Evolutionary conservation across 2,329 filamentous ascomycete species (phyloP), one percentile per base, ranked within the genome.

Genomic region (Hirsutella minnesotensis): DNA sequence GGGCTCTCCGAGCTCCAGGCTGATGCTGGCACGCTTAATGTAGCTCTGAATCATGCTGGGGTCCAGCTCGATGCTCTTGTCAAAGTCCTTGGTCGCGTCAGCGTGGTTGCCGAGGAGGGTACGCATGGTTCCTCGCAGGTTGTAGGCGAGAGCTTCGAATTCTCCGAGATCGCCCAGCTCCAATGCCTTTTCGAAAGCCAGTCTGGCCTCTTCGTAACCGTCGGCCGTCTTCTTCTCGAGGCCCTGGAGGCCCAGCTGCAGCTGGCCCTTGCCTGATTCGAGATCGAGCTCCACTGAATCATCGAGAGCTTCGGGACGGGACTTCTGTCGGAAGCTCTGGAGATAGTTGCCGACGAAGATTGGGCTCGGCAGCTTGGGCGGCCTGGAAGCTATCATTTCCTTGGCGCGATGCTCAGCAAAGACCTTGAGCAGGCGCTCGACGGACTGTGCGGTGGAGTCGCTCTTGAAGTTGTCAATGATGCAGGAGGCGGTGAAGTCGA

Each of bases 271-370:
- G 54, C 89, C 90, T 38, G 80, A 86, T 38, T 83, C 79, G 53
- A 89, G 79, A 35, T 78, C 66, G 39, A 95, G 65, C 51, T 94
- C 86, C n/a, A 72, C 79, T 8, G 79, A 75, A 52, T 94, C 86
- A 46, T 90, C 88, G 41, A 98, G 71, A 12, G 87, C 90, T 47
- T 73, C 78, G 4, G 92, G 90, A 2, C 86, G 76, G 39, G 79
- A 72, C 68, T 84, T 86, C 46, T 81, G 73, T 47, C 92, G 84
- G 83, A 98, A 98, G 70, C 90, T 96, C 69, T 96, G 90, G 27
- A 98, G 82, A 65, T 98, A 98, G 73, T 98, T 98, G 59, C 88
- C 87, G 52, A 98, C 89, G 55, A 96, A 98, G 12, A 89, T 95
- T 24, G 92, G 84, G 65, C 89, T 95, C 18, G 92, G 92, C 40